Base-by-base conservation (phyloP, 1,284 basidiomycete species). In the Peniophora sp. region DNA sequence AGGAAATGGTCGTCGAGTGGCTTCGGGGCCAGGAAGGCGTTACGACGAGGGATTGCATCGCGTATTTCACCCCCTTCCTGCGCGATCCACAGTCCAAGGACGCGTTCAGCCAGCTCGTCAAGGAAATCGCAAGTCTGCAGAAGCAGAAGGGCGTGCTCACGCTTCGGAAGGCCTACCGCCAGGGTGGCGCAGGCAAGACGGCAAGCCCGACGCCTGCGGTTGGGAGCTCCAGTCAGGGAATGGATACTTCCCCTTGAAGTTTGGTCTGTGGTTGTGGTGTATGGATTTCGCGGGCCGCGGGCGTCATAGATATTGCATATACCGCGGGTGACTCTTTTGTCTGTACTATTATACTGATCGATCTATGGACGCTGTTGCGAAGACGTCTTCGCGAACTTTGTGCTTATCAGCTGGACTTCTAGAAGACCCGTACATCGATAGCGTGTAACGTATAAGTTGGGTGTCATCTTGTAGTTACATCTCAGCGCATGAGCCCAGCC, bases 1-100 rank as follows among this genome's bases (percentile, higher is more conserved):
- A 79, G 54, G 67, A 61, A 41, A 76, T 87, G 73, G 68, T 92
- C 50, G 71, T 91, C 55, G 79, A 85, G 45, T 89, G 85, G 83
- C 63, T 92, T 58, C 77, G 73, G 61, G 78, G 73, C 50, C 79
- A 77, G 32, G 72, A 79, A 14, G 78, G 76, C 53, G 78, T 82
- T 48, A 81, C 77, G 54, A 89, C 87, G 38, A 71, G 79, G 53
- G 85, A 84, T 59, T 89, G 85, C 60, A 89, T 92, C 55, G 77
- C 80, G 52, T 76, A 89, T 61, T 92, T 92, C 63, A 80, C 80
- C 55, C 79, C 79, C 14, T 87, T 85, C 59, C 65, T 90, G 49
- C 83, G 77, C 50, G 79, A 80, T 57, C 74, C 77, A 45, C 74
- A 71, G 58, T 85, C 83, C 73, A 90, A 89, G 74, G 61, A 63